Evolutionary conservation across 768 basidiomycete species (phyloP), one percentile per base, ranked within the genome.

Genomic region (Rhizopogon vesiculosus): DNA sequence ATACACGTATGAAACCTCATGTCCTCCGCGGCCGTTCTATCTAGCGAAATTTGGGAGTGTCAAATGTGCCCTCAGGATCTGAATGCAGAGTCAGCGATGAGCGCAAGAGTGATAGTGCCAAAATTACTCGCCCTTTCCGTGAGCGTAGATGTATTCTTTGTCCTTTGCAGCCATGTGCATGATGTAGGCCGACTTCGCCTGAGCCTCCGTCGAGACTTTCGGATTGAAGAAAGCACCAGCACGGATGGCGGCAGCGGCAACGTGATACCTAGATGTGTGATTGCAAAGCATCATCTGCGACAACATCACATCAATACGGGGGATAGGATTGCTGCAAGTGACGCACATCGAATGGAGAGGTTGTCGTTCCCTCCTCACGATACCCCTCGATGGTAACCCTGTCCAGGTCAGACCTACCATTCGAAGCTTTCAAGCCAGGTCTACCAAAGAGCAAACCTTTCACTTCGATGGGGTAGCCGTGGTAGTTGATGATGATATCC

Each of bases 401-500:
- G 4, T 77, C 76, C 75, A 65, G 29, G 68, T 69, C 54, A 13
- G 76, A 76, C 8, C 86, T 74, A 3, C 83, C 86, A 40, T 91
- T 62, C 59, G 87, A 64, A 12, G 86, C 86, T 62, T 81, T 79
- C 75, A 66, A 29, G 68, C 69, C 54, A 13, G 76, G 77, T 7
- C 86, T 74, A 3, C 83, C 86, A 40, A 79, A 84, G 40, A 91
- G 63, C 58, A 88, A 64, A 12, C 87, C 86, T 62, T 81, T 79
- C 51, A 91, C 70, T 66, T 91, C 86, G 52, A 85, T 79, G 0
- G 89, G 84, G 64, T 86, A 92, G 6, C 89, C 86, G 68, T 93
- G 91, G 72, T 89, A 93, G 72, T 92, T 92, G 74, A 93, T 81
- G 64, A 91, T 80, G 41, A 94, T 72, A 1, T 81, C 79, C 60